Conservation (phyloP, 2,329 filamentous ascomycete species). For the Neoarthrinium moseri region DNA sequence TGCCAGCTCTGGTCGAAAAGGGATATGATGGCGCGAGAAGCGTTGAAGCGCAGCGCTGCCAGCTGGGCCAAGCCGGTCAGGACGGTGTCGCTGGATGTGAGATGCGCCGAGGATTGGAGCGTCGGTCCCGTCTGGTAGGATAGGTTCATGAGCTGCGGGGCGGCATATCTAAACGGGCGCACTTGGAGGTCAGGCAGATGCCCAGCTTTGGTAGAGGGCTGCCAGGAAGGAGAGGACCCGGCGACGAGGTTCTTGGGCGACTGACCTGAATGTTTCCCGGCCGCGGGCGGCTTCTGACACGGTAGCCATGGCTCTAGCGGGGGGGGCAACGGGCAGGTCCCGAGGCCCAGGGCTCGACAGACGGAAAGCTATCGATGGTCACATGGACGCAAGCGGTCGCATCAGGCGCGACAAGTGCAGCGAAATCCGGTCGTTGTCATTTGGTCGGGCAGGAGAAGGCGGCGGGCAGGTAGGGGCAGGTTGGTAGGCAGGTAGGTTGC, state of each 20-base stretch:
- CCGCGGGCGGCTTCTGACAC: background rate
- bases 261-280: background rate
- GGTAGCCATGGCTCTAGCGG: background rate
- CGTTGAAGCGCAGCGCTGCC: slow-evolving; percentile 39
- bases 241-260: background rate
- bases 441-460: too few relatives aligned
- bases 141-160: background rate
- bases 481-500: too few relatives aligned
- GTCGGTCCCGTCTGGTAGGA: background rate
- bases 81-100: slow-evolving; percentile 27
- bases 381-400: too few relatives aligned
- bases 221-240: background rate
- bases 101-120: background rate
- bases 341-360: too few relatives aligned
- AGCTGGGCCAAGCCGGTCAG: slow-evolving; percentile 52
- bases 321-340: too few relatives aligned
- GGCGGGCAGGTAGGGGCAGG: too few relatives aligned
- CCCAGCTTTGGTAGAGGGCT: background rate
- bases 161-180: background rate
- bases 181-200: too few relatives aligned
- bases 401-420: too few relatives aligned
- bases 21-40: slow-evolving; percentile 43
- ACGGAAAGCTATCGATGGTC: too few relatives aligned
- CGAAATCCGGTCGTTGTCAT: too few relatives aligned
- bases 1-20: slow-evolving; percentile 48